phyloP scores from a whole-genome alignment of 208 protist genomes.

The Tritrichomonas foetus region DNA sequence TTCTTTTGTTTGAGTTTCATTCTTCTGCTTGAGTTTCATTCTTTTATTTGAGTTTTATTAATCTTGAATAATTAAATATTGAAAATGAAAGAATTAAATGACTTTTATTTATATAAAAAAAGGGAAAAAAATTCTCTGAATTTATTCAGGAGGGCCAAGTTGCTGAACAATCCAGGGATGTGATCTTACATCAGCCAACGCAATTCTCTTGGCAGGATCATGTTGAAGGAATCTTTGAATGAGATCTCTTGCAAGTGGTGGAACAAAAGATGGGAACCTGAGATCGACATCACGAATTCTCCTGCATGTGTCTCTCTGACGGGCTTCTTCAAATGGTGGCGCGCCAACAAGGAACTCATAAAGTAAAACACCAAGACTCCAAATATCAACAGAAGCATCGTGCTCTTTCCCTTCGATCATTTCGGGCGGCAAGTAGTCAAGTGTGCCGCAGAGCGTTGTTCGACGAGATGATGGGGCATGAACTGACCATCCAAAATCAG shows the following conservation, averaged over 20 bases:
- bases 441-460: slow-evolving; percentile 88
- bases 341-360: slow-evolving; percentile 50
- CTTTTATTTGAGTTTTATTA: no score
- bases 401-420: slow-evolving; percentile 58
- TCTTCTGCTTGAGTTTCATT: no score
- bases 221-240: slow-evolving; percentile 39
- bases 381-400: slow-evolving; percentile 53
- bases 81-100: no score
- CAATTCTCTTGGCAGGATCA: not conserved
- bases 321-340: slow-evolving; percentile 54
- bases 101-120: no score
- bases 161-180: not conserved
- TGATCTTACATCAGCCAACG: not conserved
- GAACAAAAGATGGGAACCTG: slow-evolving; percentile 46
- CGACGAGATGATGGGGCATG: slow-evolving; percentile 76
- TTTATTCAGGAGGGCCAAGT: not conserved
- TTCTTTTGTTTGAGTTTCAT: no score
- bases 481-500: slow-evolving; percentile 98
- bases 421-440: slow-evolving; percentile 98
- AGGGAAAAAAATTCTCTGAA: not conserved
- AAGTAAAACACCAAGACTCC: slow-evolving; percentile 54
- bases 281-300: slow-evolving; percentile 50
- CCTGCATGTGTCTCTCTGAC: slow-evolving; percentile 41
- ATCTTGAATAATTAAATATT: no score
- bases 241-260: slow-evolving; percentile 47